phyloP scores from a whole-genome alignment of 2,329 filamentous ascomycete genomes.

The Hypoxylon sp. region DNA sequence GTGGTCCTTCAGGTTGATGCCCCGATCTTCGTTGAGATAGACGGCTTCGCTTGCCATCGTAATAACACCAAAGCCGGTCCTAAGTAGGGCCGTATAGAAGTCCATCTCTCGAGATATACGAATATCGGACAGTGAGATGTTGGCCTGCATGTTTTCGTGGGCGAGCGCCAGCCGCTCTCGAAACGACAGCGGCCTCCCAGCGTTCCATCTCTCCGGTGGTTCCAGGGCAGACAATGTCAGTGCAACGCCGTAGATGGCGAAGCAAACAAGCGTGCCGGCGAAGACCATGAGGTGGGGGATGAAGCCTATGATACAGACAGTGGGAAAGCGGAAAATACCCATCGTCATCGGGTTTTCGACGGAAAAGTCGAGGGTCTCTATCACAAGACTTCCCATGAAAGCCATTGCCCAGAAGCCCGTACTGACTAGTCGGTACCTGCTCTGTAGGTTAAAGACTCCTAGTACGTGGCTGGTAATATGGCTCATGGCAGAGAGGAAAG shows the following conservation, averaged over 20 bases:
- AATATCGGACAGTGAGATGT: constrained; percentile 82
- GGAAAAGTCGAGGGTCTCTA: constrained; percentile 72
- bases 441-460: constrained; percentile 81
- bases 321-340: constrained; percentile 85
- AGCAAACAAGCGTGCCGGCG: constrained; percentile 77
- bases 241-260: constrained; percentile 78
- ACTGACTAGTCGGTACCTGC: constrained; percentile 80
- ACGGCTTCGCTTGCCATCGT: constrained; percentile 96
- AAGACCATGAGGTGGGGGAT: constrained; percentile 92
- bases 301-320: constrained; percentile 93
- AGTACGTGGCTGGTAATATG: constrained; percentile 85
- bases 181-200: constrained; percentile 51
- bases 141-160: constrained; percentile 90
- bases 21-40: constrained; percentile 88
- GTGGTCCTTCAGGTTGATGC: constrained; percentile 74
- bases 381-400: constrained; percentile 86
- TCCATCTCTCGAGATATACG: constrained; percentile 88
- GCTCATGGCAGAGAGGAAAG: constrained; percentile 87
- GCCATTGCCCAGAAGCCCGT: constrained; percentile 90
- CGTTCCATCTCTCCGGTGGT: constrained; percentile 57
- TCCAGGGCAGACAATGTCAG: constrained; percentile 77
- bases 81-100: constrained; percentile 89
- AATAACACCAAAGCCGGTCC: constrained; percentile 85
- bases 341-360: constrained; percentile 66
- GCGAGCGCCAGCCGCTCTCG: constrained; percentile 72